phyloP scores from a whole-genome alignment of 2,329 filamentous ascomycete genomes.

The Aspergillus ibericus region DNA sequence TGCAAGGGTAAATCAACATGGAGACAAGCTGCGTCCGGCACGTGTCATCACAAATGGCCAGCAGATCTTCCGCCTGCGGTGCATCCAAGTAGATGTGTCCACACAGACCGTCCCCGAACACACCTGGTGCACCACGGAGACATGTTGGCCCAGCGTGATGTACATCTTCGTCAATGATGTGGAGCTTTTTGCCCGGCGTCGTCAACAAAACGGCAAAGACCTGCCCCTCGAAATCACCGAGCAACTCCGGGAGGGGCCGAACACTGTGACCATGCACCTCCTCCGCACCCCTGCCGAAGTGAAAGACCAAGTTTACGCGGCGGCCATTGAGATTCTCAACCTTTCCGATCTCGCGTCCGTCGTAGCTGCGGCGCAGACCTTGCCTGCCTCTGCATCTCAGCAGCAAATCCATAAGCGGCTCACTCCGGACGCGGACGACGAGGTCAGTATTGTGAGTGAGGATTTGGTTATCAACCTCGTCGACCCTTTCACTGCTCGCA shows the following conservation, averaged over 20 bases:
- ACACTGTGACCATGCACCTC: constrained; percentile 58
- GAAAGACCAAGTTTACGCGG: constrained; percentile 48
- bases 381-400: constrained; percentile 53
- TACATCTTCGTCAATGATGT: constrained; percentile 67
- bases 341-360: constrained; percentile 48
- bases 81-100: constrained; percentile 50
- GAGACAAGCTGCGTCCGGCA: constrained; percentile 25
- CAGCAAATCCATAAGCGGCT: constrained; percentile 57
- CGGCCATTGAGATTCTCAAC: constrained; percentile 71
- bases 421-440: constrained; percentile 53
- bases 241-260: constrained; percentile 59
- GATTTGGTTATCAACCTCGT: constrained; percentile 63
- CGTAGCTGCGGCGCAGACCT: constrained; percentile 38
- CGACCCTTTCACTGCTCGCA: constrained; percentile 64
- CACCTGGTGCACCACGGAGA: constrained; percentile 65
- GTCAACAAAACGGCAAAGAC: constrained; percentile 72
- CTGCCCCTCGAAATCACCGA: constrained; percentile 72
- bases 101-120: constrained; percentile 41
- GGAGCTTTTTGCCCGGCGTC: constrained; percentile 62
- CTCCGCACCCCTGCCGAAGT: constrained; percentile 42
- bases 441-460: constrained; percentile 59
- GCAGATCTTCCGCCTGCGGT: constrained; percentile 67
- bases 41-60: constrained; percentile 52
- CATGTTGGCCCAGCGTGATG: constrained; percentile 68
- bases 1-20: constrained; percentile 22